Evolutionary conservation across 1,284 basidiomycete species (phyloP), one percentile per base, ranked within the genome.

Genomic region (Wolfiporia cocos): DNA sequence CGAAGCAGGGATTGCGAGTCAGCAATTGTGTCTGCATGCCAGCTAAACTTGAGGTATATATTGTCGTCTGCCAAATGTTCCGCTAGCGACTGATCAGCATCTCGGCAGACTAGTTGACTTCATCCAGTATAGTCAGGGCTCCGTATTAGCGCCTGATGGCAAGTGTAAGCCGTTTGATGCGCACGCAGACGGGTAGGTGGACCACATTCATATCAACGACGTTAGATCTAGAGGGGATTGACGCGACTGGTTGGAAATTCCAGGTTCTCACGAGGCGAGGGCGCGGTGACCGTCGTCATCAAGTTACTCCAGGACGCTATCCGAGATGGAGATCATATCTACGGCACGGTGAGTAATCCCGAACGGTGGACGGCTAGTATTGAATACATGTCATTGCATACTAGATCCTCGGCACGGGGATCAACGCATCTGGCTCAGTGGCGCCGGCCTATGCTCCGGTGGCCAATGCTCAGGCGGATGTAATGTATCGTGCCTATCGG

Each of bases 151-250:
- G 1, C 61, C 61, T 6, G 70, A 70, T 26, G 70, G 71, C 3
- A 69, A 67, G 41, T 74, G 62, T 45, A 73, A 72, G 41, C 71
- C 71, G 0, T 75, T 75, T 41, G 72, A 76, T 37, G 66, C 62
- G 4, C 58, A 57, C 5, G 74, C 71, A 1, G 57, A 75, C 51
- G 72, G 73, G 61, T 74, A 42, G 12, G 36, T 10, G 22, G 17
- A 7, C n/a, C n/a, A 29, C 9, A n/a, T 9, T 29, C 9, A 29
- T 9, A 29, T n/a, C n/a, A 14, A 3, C 18, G 22, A 22, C 3
- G 20, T 31, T n/a, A 35, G 5, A 6, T 20, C 42, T 34, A 11
- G 18, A 40, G 20, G 20, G 19, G 21, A 24, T 33, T 29, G 11
- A 7, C n/a, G n/a, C n/a, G 31, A 7, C 7, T 17, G 7, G 6